Base-by-base conservation (phyloP, 2,329 filamentous ascomycete genomes). In the Blumeria hordei region DNA sequence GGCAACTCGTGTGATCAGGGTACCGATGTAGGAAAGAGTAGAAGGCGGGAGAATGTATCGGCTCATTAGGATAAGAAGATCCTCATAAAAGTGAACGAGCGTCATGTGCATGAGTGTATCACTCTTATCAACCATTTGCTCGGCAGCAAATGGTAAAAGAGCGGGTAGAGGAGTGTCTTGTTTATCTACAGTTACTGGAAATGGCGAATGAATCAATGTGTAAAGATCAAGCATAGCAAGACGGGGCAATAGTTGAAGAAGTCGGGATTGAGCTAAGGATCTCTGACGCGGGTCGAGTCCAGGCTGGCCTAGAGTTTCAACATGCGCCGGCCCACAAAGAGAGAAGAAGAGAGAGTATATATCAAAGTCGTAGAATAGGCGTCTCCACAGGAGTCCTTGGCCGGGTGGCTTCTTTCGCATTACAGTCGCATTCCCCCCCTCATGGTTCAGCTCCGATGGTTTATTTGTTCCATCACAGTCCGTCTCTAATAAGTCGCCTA, bases 401-500 rank as follows among this genome's bases (percentile, higher is more conserved):
- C 76, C 77, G 0, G 70, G 69, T 0, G 67, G 57, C 14, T 65
- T 69, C 14, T 69, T 67, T 11, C 67, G 63, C 18, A 59, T 55
- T 34, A 72, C 61, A 39, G 70, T 66, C 33, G 65, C 63, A 32
- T 67, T 67, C 36, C 65, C 66, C 53, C 67, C 62, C 49, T 61
- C 59, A 18, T 59, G 55, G 41, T 59, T 56, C n/a, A 64, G 56
- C 3, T 54, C 58, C 52, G 60, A 57, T n/a, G 32, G 16, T 43
- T n/a, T n/a, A 41, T 60, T 61, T 33, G 57, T 55, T 55, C 60
- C 61, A 55, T 72, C 69, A 59, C 73, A 77, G 64, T 81, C 77
- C 6, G 72, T 67, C 53, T 77, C 72, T 3, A 81, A 69, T 37
- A 80, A 62, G 58, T 76, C 72, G 1, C 72, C 71, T 2, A 81